Evolutionary conservation across 2,329 filamentous ascomycete genomes (phyloP).

Genomic region (Sarocladium oryzae): DNA sequence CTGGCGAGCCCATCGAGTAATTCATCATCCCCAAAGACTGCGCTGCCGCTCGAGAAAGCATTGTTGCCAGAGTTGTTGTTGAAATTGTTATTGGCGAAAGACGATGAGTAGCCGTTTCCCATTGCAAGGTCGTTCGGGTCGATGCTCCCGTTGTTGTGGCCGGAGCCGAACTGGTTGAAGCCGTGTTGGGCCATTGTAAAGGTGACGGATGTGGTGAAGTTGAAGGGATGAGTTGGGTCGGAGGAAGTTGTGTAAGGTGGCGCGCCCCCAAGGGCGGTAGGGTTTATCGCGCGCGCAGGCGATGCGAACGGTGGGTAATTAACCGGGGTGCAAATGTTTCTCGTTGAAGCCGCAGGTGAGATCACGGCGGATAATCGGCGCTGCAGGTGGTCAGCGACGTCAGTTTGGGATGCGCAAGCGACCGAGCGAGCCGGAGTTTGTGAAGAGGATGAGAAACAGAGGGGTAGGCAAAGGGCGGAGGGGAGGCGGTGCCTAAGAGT

Average conservation of each 20-base stretch:
- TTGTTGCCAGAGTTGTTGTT: conserved; percentile 52
- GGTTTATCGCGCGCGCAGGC: background rate
- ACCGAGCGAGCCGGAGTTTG: conserved; percentile 8
- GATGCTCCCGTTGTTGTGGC: conserved; percentile 54
- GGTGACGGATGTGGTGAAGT: conserved; percentile 6
- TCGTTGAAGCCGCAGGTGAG: background rate
- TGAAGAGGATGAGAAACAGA: background rate
- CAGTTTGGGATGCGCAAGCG: background rate
- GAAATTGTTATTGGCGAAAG: conserved; percentile 46
- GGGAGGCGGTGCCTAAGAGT: conserved; percentile 3
- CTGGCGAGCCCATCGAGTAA: conserved; percentile 66
- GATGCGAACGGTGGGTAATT: background rate
- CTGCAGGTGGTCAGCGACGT: conserved; percentile 1
- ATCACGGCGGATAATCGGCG: background rate
- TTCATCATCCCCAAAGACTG: conserved; percentile 82
- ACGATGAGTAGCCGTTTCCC: conserved; percentile 38
- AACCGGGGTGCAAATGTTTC: background rate
- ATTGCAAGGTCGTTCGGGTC: conserved; percentile 83
- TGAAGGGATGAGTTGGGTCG: background rate
- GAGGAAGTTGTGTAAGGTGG: background rate
- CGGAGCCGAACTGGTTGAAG: conserved; percentile 49
- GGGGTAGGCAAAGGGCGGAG: conserved; percentile 9
- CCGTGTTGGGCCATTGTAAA: conserved; percentile 47
- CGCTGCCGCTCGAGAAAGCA: conserved; percentile 71
- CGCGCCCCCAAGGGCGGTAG: conserved; percentile 3